Base-by-base conservation (phyloP, 2,329 filamentous ascomycete genomes). In the Xylariales sp. region DNA sequence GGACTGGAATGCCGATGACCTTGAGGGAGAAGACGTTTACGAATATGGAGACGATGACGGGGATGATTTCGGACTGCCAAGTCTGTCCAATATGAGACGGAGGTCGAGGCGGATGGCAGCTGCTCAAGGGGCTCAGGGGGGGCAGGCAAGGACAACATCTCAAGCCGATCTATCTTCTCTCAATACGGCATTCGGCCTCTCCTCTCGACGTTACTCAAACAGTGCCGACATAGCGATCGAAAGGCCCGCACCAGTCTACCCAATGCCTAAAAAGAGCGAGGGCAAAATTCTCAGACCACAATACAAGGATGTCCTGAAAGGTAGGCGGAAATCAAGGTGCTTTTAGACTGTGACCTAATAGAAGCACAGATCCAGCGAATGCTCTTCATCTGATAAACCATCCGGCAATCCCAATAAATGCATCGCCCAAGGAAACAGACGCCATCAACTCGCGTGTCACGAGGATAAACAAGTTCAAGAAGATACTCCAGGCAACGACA, bases 391-490 rank as follows among this genome's bases (percentile, higher is more conserved):
- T 98, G 6, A 97, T 98, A 54, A 86, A 86, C 53, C 90, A 98
- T 63, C 82, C 89, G 5, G 69, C 86, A 1, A 72, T 86, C 33
- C 80, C 88, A 9, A 66, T 76, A 19, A 84, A 85, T 57, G 88
- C 90, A 3, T 78, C 82, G 1, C 75, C 83, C 1, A 97, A 94
- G 60, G 88, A 96, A 58, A 72, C 84, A 14, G 91, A 97, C 58
- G 84, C 83, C 10, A 83, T 95, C 58, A 90, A 86, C 43, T 86
- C 90, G 32, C 82, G 88, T 46, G 93, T 95, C 54, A 86, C 87
- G 5, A 83, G 93, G 48, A 98, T 98, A 61, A 96, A 98, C 68
- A 97, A 97, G 60, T 98, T 98, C 69, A 98, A 98, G 65, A 86
- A 85, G 54, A 87, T 98, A 39, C 73, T 98, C 5, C 93, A 98